These are phyloP conservation scores for Ogataea parapolymorpha DNA, from an alignment of 805 yeast species.

Conservation along the genomic window DNA sequence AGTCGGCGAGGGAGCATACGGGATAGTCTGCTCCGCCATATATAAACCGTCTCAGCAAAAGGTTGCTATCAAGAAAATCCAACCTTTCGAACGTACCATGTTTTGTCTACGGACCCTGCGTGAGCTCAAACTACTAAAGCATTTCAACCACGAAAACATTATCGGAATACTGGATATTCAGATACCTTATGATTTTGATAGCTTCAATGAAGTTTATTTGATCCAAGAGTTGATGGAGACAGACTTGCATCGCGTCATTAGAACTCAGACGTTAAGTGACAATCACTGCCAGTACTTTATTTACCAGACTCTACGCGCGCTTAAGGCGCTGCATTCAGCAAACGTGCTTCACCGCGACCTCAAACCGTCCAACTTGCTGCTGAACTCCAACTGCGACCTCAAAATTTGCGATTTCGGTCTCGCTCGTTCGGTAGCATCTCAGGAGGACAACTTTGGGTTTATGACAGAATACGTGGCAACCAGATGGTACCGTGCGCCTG, in stretches of 20 bases:
- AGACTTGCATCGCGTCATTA: slow-evolving; percentile 75
- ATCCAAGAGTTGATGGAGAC: slow-evolving; percentile 89
- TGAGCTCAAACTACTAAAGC: slow-evolving; percentile 82
- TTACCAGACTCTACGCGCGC: slow-evolving; percentile 85
- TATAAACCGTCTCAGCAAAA: slow-evolving; percentile 82
- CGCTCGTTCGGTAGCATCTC: slow-evolving; percentile 64
- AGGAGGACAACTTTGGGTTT: slow-evolving; percentile 66
- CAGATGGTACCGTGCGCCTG: slow-evolving; percentile 97
- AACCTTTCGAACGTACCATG: slow-evolving; percentile 87
- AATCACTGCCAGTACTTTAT: slow-evolving; percentile 93
- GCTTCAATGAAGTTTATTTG: slow-evolving; percentile 82
- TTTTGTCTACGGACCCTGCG: slow-evolving; percentile 85
- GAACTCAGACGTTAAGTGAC: slow-evolving; percentile 79
- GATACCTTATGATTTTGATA: slow-evolving; percentile 70
- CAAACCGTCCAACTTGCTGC: slow-evolving; percentile 81
- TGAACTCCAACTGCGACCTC: slow-evolving; percentile 90
- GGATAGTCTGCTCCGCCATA: slow-evolving; percentile 85
- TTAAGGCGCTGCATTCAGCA: slow-evolving; percentile 90
- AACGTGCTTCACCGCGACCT: slow-evolving; percentile 91
- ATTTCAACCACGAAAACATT: slow-evolving; percentile 92
- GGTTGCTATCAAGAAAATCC: slow-evolving; percentile 94
- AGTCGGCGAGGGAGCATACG: slow-evolving; percentile 96
- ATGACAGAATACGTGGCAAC: slow-evolving; percentile 99
- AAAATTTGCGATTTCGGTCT: slow-evolving; percentile 94
- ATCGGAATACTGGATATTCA: slow-evolving; percentile 87